phyloP scores from a whole-genome alignment of 1,284 basidiomycete genomes.

The Trametes pubescens region DNA sequence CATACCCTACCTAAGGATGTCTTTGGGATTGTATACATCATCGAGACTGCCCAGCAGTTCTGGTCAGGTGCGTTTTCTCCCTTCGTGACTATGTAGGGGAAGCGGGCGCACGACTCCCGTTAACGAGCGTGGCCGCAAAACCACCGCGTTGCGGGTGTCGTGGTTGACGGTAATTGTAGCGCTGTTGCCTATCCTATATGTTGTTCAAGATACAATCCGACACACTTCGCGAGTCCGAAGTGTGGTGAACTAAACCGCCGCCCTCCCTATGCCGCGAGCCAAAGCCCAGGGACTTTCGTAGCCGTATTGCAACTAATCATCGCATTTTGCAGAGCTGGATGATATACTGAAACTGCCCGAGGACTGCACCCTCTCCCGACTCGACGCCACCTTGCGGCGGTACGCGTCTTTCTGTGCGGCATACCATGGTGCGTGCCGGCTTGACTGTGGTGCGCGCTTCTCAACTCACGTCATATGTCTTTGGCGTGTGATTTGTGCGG shows the following conservation, averaged over 20 bases:
- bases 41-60: conserved; percentile 83
- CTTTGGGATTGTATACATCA: conserved; percentile 80
- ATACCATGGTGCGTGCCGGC: conserved; percentile 77
- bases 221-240: too few relatives aligned
- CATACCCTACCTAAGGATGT: conserved; percentile 40
- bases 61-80: conserved; percentile 74
- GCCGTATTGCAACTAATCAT: neutral
- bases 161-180: too few relatives aligned
- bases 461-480: conserved; percentile 9
- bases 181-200: too few relatives aligned
- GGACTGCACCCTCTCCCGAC: conserved; percentile 71
- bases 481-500: conserved; percentile 5
- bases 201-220: too few relatives aligned
- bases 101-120: too few relatives aligned
- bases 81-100: neutral
- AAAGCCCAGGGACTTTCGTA: neutral
- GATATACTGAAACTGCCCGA: conserved; percentile 77
- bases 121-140: too few relatives aligned
- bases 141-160: too few relatives aligned
- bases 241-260: too few relatives aligned
- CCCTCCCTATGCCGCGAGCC: neutral
- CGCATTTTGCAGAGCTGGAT: conserved; percentile 72
- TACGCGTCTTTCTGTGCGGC: conserved; percentile 82
- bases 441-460: neutral
- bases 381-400: conserved; percentile 81